These are phyloP conservation scores for Rutstroemia sp. DNA, from an alignment of 2,329 filamentous ascomycete species.

Conservation along the genomic window DNA sequence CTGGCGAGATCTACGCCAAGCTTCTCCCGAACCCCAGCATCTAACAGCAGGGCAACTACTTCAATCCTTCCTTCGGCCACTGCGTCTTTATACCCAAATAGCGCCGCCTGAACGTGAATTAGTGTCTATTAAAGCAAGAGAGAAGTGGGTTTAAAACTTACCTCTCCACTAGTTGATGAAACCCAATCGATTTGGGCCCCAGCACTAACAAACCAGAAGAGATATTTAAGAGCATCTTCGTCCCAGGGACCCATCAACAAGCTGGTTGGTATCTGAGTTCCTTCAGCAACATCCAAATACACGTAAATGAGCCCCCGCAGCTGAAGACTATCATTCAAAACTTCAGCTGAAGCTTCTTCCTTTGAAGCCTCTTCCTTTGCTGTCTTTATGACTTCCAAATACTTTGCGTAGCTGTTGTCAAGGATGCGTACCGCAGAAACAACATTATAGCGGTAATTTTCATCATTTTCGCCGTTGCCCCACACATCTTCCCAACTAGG, in stretches of 20 bases:
- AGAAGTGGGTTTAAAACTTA: conserved; percentile 8
- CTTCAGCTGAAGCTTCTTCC: background rate
- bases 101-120: conserved; percentile 15
- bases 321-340: background rate
- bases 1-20: conserved; percentile 11
- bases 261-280: conserved; percentile 23
- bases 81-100: conserved; percentile 20
- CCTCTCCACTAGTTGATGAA: conserved; percentile 26
- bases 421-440: background rate
- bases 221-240: conserved; percentile 18
- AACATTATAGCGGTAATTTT: background rate
- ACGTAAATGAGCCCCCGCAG: background rate
- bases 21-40: conserved; percentile 14
- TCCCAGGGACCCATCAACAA: conserved; percentile 28
- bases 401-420: background rate
- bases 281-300: conserved; percentile 12
- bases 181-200: conserved; percentile 23
- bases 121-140: background rate
- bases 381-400: background rate
- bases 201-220: conserved; percentile 26
- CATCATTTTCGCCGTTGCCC: background rate
- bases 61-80: conserved; percentile 15
- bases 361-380: background rate
- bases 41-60: conserved; percentile 18
- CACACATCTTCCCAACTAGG: background rate